Percentiles rank a stretch among this genome's conserved stretches.
phyloP scores from a whole-genome alignment of 2,329 filamentous ascomycete species.

The Colletotrichum siamense region DNA sequence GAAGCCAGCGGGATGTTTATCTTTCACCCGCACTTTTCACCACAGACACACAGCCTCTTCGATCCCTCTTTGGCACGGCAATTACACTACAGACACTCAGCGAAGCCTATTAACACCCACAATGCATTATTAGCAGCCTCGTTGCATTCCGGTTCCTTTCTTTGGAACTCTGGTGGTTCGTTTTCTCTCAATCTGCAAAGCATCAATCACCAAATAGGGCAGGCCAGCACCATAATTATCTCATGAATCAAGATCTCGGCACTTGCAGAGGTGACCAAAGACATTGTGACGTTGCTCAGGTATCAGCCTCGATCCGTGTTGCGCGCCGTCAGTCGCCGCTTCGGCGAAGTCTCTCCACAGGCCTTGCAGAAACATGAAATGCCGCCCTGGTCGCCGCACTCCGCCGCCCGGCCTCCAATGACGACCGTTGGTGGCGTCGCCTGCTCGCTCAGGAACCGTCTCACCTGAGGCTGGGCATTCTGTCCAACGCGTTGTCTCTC shows the following conservation, averaged over 20 bases:
- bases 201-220: no score
- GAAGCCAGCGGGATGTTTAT: fast-evolving
- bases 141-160: neutral
- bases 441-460: neutral
- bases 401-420: neutral
- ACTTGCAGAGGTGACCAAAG: neutral
- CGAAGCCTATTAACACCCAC: no score
- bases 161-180: neutral
- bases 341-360: neutral
- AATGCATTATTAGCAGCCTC: no score
- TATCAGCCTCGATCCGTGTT: neutral
- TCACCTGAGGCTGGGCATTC: neutral
- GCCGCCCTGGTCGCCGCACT: neutral
- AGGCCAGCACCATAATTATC: no score
- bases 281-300: neutral
- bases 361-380: no score
- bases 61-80: no score
- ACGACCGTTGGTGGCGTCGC: neutral
- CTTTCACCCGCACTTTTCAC: no score
- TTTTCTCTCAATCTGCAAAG: neutral
- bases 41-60: no score
- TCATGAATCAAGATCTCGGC: neutral
- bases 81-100: no score
- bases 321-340: neutral
- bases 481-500: no score